A percentile compares a stretch with the other conserved stretches of the same genome.
Conservation (phyloP, 2,329 filamentous ascomycete genomes). For the Fusarium transvaalense region DNA sequence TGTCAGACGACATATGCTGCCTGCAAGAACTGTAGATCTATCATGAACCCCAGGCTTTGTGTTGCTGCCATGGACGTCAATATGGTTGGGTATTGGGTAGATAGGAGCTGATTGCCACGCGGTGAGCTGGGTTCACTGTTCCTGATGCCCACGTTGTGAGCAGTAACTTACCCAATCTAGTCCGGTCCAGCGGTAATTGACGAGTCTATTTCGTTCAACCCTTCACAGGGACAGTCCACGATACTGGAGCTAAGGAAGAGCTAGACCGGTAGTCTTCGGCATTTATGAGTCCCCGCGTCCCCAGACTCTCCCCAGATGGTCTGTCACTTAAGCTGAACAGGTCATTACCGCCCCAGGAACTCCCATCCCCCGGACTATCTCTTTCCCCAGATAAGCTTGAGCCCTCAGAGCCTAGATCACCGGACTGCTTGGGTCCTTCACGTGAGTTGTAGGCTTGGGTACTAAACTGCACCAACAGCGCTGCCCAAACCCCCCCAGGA, state of each 20-base stretch:
- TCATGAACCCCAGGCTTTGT: constrained; percentile 29
- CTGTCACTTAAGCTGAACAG: constrained; percentile 1
- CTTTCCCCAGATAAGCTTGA: background rate
- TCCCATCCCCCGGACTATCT: background rate
- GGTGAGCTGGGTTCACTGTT: constrained; percentile 7
- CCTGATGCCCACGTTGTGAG: constrained; percentile 9
- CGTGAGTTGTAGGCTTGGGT: background rate
- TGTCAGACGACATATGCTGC: constrained; percentile 11
- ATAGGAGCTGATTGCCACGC: constrained; percentile 12
- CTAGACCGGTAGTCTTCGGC: constrained; percentile 27
- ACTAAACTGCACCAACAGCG: background rate
- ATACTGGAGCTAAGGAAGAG: constrained; percentile 5
- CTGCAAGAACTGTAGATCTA: constrained; percentile 34
- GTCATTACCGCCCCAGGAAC: background rate
- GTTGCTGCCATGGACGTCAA: constrained; percentile 10
- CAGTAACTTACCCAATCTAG: background rate
- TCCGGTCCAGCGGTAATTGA: constrained; percentile 11
- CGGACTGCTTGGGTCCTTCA: background rate
- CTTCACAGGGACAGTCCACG: constrained; percentile 12
- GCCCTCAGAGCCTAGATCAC: background rate
- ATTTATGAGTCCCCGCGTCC: constrained; percentile 8
- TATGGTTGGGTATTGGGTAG: constrained; percentile 15
- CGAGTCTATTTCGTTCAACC: background rate
- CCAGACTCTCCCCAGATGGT: constrained; percentile 32
- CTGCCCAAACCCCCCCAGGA: background rate